phyloP scores from a whole-genome alignment of 2,329 filamentous ascomycete genomes.

The Fusarium marasasianum region DNA sequence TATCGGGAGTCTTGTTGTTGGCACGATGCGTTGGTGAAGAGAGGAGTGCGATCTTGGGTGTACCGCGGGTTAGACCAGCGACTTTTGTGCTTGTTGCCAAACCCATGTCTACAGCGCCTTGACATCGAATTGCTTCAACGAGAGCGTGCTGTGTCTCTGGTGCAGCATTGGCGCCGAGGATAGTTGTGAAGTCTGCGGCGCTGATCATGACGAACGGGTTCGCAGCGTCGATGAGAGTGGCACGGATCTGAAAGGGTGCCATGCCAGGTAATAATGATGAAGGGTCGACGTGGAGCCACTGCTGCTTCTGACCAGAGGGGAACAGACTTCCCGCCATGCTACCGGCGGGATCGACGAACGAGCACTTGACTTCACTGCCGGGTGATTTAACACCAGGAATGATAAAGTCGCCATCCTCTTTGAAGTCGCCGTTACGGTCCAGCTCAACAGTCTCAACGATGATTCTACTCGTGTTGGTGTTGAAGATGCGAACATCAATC shows the following conservation, averaged over 20 bases:
- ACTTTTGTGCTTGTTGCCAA: conserved; percentile 54
- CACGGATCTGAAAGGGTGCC: conserved; percentile 44
- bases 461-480: conserved; percentile 69
- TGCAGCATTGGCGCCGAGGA: conserved; percentile 9
- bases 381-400: conserved; percentile 68
- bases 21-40: conserved; percentile 25
- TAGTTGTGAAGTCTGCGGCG: conserved; percentile 21
- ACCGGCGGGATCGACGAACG: conserved; percentile 67
- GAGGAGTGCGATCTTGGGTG: conserved; percentile 67
- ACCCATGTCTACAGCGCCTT: conserved; percentile 67
- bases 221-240: conserved; percentile 49
- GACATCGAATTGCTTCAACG: conserved; percentile 62
- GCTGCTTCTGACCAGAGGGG: conserved; percentile 60
- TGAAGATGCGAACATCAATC: conserved; percentile 59
- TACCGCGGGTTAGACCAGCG: conserved; percentile 44
- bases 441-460: conserved; percentile 65
- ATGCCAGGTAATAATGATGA: conserved; percentile 28
- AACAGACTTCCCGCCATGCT: conserved; percentile 68
- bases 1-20: conserved; percentile 42
- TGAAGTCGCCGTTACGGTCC: conserved; percentile 55
- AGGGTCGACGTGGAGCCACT: conserved; percentile 47
- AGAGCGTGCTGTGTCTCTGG: conserved; percentile 23
- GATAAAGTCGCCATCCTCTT: conserved; percentile 58
- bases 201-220: conserved; percentile 62
- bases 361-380: conserved; percentile 64